Percentiles rank a stretch among this genome's conserved stretches.
phyloP scores from a whole-genome alignment of 192 early-diverging fungal genomes.

The Coemansia sp. region DNA sequence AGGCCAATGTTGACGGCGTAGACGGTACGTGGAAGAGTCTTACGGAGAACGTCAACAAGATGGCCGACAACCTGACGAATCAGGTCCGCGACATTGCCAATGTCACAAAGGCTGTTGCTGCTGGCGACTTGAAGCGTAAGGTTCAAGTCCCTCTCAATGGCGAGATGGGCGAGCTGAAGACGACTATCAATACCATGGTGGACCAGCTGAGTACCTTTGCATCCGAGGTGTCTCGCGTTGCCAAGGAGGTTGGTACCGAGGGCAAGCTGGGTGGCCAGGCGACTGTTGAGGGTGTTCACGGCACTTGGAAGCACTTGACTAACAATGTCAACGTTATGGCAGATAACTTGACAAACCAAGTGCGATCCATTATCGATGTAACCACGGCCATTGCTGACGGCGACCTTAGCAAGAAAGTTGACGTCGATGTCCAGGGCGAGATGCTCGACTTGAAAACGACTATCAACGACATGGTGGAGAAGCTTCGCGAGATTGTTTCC shows the following conservation, averaged over 20 bases:
- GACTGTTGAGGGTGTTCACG: conserved; percentile 44
- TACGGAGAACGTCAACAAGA: conserved; percentile 52
- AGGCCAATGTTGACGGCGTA: conserved; percentile 42
- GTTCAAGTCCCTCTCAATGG: too few species aligned
- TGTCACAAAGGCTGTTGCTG: conserved; percentile 10
- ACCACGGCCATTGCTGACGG: conserved; percentile 58
- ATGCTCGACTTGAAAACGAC: conserved; percentile 53
- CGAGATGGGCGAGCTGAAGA: too few species aligned
- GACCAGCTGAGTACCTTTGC: too few species aligned
- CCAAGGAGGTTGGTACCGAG: too few species aligned
- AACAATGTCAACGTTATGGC: conserved; percentile 65
- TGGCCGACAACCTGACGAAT: conserved; percentile 43
- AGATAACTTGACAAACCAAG: conserved; percentile 57
- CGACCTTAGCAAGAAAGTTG: conserved; percentile 53
- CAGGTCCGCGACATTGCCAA: conserved; percentile 25
- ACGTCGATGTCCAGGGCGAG: conserved; percentile 52
- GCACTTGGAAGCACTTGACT: conserved; percentile 60
- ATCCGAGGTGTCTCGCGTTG: too few species aligned
- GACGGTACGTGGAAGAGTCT: conserved; percentile 57
- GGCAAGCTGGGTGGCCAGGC: conserved; percentile 56
- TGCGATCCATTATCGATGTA: conserved; percentile 58
- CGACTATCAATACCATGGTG: too few species aligned
- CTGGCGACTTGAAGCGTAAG: conserved; percentile 6
- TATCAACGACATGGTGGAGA: conserved; percentile 61
- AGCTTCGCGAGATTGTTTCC: conserved; percentile 51